Evolutionary conservation across 208 protist genomes (phyloP).

Genomic region (Leptomonas pyrrhocoris): DNA sequence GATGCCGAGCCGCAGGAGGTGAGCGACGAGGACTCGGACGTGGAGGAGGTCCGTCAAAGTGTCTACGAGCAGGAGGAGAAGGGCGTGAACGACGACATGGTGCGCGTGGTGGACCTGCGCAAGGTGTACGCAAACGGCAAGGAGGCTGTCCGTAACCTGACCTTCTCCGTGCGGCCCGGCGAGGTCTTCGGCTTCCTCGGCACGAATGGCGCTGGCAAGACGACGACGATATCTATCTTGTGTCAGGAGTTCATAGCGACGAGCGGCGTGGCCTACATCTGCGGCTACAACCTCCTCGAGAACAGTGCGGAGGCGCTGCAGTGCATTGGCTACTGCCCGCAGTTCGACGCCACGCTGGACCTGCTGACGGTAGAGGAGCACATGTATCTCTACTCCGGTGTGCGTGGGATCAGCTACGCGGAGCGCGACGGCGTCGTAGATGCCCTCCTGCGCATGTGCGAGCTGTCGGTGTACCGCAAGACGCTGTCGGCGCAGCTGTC

Average conservation of each 20-base stretch:
- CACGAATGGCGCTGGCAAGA: slow-evolving; percentile 91
- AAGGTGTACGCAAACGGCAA: slow-evolving; percentile 73
- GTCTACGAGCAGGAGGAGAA: slow-evolving; percentile 44
- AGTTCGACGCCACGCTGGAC: slow-evolving; percentile 94
- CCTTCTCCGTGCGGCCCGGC: slow-evolving; percentile 64
- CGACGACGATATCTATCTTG: slow-evolving; percentile 83
- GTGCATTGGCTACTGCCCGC: slow-evolving; percentile 95
- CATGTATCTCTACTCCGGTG: slow-evolving; percentile 54
- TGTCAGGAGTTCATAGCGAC: slow-evolving; percentile 78
- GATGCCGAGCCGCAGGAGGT: slow-evolving; percentile 32
- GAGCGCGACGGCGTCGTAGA: slow-evolving; percentile 32
- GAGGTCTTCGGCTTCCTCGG: slow-evolving; percentile 91
- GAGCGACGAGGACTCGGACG: slow-evolving; percentile 50
- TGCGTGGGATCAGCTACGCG: slow-evolving; percentile 40
- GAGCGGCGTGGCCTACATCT: slow-evolving; percentile 60
- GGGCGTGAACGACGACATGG: slow-evolving; percentile 40
- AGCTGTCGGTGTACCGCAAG: slow-evolving; percentile 31
- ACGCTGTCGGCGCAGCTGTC: too few relatives aligned
- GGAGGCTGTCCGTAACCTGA: slow-evolving; percentile 70
- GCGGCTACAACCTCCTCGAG: slow-evolving; percentile 58
- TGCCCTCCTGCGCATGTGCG: slow-evolving; percentile 38
- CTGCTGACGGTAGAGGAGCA: slow-evolving; percentile 94
- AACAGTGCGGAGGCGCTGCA: slow-evolving; percentile 52
- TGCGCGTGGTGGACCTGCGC: slow-evolving; percentile 68
- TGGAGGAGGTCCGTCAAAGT: slow-evolving; percentile 49